Evolutionary conservation across 495 filamentous ascomycete species (phyloP).

Genomic region (Astrocystis sublimbata): DNA sequence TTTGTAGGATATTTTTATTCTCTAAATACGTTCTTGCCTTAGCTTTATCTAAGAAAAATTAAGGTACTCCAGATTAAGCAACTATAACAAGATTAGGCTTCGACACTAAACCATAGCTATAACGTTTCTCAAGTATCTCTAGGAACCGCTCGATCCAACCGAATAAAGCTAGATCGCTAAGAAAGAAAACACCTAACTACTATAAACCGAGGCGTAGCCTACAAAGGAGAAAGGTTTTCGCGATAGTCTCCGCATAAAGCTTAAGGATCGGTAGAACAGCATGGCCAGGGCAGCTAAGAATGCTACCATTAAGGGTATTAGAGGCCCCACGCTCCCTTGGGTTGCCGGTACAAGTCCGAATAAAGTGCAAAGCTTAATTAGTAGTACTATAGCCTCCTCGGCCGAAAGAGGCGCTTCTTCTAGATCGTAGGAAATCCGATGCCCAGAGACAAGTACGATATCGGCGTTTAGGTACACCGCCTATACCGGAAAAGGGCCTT

Average conservation of each 20-base stretch:
- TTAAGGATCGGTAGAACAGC: not conserved
- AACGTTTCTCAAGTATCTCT: constrained; percentile 5
- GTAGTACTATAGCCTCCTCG: constrained; percentile 15
- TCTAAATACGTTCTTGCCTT: not conserved
- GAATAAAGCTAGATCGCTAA: constrained; percentile 8
- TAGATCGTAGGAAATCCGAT: not conserved
- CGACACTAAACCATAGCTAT: not conserved
- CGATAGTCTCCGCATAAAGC: constrained; percentile 11
- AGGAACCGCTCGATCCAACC: constrained; percentile 13
- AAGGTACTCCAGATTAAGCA: constrained; percentile 15
- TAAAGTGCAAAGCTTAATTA: constrained; percentile 14
- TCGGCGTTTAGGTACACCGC: not conserved
- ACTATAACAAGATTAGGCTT: constrained; percentile 10
- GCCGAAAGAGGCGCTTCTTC: constrained; percentile 1
- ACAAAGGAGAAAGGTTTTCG: constrained; percentile 16
- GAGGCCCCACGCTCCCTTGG: not conserved
- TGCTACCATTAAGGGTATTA: not conserved
- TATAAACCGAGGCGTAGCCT: constrained; percentile 14
- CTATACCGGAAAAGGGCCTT: constrained; percentile 3
- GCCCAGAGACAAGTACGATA: not conserved
- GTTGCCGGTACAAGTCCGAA: constrained; percentile 4
- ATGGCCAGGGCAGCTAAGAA: constrained; percentile 1
- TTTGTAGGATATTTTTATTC: not conserved
- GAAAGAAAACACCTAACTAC: constrained; percentile 20
- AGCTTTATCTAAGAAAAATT: constrained; percentile 18